These are phyloP conservation scores for Suillus spraguei DNA, from an alignment of 768 basidiomycete species.

Conservation along the genomic window DNA sequence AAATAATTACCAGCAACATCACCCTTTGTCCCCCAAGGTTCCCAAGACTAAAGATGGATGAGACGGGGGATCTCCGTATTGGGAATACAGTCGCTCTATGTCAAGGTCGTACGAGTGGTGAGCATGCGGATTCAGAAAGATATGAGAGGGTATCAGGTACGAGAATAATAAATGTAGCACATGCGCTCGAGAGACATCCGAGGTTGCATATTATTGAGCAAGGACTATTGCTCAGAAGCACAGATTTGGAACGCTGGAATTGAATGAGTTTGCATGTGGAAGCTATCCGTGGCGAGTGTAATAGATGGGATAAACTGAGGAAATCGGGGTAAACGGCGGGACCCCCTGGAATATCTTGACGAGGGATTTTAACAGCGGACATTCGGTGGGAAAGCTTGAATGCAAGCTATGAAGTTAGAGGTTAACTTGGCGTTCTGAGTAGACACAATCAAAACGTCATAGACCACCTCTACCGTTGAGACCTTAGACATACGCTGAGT, in stretches of 20 bases:
- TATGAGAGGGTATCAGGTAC: background rate
- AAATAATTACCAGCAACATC: background rate
- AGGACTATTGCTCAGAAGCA: background rate
- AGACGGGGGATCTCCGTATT: background rate
- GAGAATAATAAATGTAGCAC: background rate
- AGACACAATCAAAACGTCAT: background rate
- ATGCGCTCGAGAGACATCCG: background rate
- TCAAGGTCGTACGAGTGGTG: background rate
- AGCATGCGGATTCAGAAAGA: background rate
- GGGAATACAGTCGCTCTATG: background rate
- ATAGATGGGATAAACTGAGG: background rate
- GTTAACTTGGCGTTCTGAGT: background rate
- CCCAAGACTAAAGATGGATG: background rate
- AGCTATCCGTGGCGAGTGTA: background rate
- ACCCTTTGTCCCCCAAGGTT: background rate
- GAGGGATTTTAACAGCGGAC: background rate
- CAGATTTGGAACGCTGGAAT: background rate
- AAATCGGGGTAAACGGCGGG: background rate
- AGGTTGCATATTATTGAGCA: slow-evolving; percentile 5
- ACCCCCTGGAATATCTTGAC: background rate
- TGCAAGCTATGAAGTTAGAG: background rate
- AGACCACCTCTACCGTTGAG: background rate
- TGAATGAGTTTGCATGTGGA: slow-evolving; percentile 1
- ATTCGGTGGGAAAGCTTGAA: background rate
- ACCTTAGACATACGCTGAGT: background rate